Conservation (phyloP, 306 rosid genomes). For the Rubus parviflorus region DNA sequence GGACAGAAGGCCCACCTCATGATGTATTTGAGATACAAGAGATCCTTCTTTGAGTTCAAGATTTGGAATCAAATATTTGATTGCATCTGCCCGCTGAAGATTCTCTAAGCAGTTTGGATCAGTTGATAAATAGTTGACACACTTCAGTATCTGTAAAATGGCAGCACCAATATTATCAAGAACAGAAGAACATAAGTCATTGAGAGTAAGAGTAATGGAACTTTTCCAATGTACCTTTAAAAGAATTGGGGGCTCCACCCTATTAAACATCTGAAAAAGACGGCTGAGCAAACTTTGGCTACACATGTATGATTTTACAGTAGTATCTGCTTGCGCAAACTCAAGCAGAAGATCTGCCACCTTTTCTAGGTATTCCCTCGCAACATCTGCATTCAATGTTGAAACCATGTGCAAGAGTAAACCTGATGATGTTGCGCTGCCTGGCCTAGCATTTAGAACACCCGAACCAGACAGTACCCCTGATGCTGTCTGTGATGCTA, state of each 20-base stretch:
- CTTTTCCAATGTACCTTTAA: conserved; percentile 58
- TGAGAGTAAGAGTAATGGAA: not conserved
- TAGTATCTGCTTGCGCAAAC: conserved; percentile 96
- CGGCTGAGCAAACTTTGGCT: conserved; percentile 99
- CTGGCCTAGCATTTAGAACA: conserved; percentile 95
- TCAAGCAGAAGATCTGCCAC: conserved; percentile 99
- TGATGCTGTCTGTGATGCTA: conserved; percentile 94
- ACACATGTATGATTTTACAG: conserved; percentile 89
- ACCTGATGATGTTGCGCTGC: conserved; percentile 98
- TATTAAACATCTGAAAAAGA: conserved; percentile 97
- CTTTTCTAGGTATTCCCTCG: conserved; percentile 91
- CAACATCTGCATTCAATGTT: conserved; percentile 89
- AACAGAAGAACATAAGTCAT: conserved; percentile 11
- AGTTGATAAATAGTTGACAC: conserved; percentile 88
- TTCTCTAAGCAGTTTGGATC: conserved; percentile 99
- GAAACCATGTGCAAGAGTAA: conserved; percentile 94
- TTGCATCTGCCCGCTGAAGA: conserved; percentile 99
- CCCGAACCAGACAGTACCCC: conserved; percentile 99
- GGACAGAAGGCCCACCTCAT: conserved; percentile 58
- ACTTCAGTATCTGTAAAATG: conserved; percentile 72
- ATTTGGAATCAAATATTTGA: conserved; percentile 93
- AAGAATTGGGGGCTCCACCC: conserved; percentile 96
- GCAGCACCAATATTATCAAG: conserved; percentile 31
- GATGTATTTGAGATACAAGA: conserved; percentile 89
- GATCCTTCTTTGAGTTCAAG: conserved; percentile 97